Percentiles rank a stretch among this genome's conserved stretches.
Evolutionary conservation across 2,329 filamentous ascomycete species (phyloP).

Genomic region (Aspergillus texensis): DNA sequence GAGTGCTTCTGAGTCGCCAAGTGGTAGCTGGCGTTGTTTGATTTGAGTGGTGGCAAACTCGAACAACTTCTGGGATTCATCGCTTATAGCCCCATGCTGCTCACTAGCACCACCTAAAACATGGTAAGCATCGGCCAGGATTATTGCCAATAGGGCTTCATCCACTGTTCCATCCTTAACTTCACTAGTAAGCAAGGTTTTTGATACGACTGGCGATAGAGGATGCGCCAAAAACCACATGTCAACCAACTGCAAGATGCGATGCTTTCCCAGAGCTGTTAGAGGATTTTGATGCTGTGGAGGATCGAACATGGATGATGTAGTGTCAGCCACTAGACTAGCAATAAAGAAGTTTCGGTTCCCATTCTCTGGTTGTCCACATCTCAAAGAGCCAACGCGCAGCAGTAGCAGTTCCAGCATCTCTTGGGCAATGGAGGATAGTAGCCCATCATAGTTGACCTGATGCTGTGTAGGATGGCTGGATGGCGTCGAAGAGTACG

Average conservation of each 20-base stretch:
- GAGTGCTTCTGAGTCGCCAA: slow-evolving; percentile 5
- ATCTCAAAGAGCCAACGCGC: slow-evolving; percentile 6
- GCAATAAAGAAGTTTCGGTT: slow-evolving; percentile 5
- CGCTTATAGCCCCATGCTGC: not conserved
- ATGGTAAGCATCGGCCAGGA: slow-evolving; percentile 41
- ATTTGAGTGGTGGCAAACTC: slow-evolving; percentile 36
- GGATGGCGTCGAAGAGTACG: not conserved
- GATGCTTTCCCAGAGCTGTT: slow-evolving; percentile 20
- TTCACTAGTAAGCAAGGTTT: slow-evolving; percentile 44
- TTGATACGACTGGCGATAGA: slow-evolving; percentile 45
- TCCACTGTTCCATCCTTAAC: slow-evolving; percentile 45
- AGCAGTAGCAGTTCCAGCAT: slow-evolving; percentile 12
- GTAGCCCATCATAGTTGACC: slow-evolving; percentile 4
- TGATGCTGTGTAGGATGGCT: not conserved
- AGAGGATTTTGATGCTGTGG: slow-evolving; percentile 11
- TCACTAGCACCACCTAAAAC: not conserved
- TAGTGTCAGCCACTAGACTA: slow-evolving; percentile 6
- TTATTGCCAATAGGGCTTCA: slow-evolving; percentile 42
- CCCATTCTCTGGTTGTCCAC: not conserved
- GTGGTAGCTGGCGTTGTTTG: slow-evolving; percentile 22
- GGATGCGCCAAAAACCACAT: slow-evolving; percentile 48
- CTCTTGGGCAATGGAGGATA: slow-evolving; percentile 11
- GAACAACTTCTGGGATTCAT: not conserved
- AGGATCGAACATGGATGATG: slow-evolving; percentile 8
- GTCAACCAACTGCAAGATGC: slow-evolving; percentile 37